Evolutionary conservation across 768 basidiomycete species (phyloP), one percentile per base, ranked within the genome.

Genomic region (Lactarius quietus): DNA sequence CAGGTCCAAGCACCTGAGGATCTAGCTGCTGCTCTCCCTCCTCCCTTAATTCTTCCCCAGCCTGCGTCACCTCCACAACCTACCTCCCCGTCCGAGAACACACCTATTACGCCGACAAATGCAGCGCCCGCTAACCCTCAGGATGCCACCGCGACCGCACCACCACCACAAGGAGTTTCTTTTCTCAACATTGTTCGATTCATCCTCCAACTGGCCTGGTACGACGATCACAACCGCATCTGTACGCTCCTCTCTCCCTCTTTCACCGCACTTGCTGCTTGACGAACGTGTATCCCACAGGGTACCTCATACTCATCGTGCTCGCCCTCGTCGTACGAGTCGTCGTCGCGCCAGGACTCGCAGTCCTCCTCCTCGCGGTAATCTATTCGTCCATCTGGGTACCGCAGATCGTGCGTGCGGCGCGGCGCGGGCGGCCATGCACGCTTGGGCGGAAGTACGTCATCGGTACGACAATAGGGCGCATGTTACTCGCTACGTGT

Each of bases 371-470:
- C 68, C 81, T 95, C 38, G 83, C 80, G 12, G 73, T 79, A 31
- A 82, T 92, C 62, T 93, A 95, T 74, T 88, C 88, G 7, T 81
- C 81, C 65, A 87, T 95, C 71, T 97, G 94, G 94, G 69, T 89
- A 6, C 88, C 92, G 4, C 94, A 95, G 75, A 92, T 97, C 56
- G 79, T 88, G 60, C 82, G 94, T 28, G 90, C 92, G 18, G 85
- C 82, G 18, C 82, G 83, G 26, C 83, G 90, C 28, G 89, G 88
- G 10, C 81, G 91, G 65, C 81, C 82, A 9, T 88, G 88, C 71
- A 89, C 88, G 1, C 72, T 96, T 51, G 78, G 82, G 9, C 79
- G 77, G 53, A 84, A 86, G 70, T 96, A 95, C 69, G 73, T 95
- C 26, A 59, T 95, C 10, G 93, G 92, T 14, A 91, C 87, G 6